phyloP scores from a whole-genome alignment of 2,329 filamentous ascomycete genomes.

The Cercospora sp. region DNA sequence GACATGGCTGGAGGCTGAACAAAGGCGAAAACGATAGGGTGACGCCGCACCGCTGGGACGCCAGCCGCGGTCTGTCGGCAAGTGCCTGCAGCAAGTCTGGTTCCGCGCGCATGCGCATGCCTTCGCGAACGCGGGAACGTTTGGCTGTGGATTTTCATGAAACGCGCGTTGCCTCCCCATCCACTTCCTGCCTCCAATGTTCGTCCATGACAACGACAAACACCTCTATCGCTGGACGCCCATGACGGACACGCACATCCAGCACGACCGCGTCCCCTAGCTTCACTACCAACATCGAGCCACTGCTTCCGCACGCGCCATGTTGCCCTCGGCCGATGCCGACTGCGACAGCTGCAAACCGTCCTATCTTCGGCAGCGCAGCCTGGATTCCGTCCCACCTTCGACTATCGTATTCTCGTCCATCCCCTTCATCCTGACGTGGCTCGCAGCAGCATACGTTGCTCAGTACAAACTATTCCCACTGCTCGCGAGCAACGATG shows the following conservation, averaged over 20 bases:
- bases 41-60: background rate
- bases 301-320: conserved; percentile 25
- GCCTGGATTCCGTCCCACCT: conserved; percentile 48
- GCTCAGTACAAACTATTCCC: conserved; percentile 72
- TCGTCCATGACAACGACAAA: background rate
- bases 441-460: conserved; percentile 61
- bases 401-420: conserved; percentile 60
- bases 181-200: background rate
- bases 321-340: conserved; percentile 44
- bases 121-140: conserved; percentile 1
- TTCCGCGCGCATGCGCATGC: background rate
- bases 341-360: conserved; percentile 62
- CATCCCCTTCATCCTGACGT: conserved; percentile 69
- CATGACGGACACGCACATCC: conserved; percentile 1
- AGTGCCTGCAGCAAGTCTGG: background rate
- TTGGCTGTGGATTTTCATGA: background rate
- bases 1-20: background rate
- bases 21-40: background rate
- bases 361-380: conserved; percentile 44
- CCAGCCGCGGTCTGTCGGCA: conserved; percentile 1
- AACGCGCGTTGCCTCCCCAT: conserved; percentile 2
- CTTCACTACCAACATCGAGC: conserved; percentile 5
- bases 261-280: conserved; percentile 2
- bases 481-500: conserved; percentile 62
- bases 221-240: background rate